Evolutionary conservation across 176 grass and related monocot genomes (phyloP).

Genomic region (Zizania latifolia): DNA sequence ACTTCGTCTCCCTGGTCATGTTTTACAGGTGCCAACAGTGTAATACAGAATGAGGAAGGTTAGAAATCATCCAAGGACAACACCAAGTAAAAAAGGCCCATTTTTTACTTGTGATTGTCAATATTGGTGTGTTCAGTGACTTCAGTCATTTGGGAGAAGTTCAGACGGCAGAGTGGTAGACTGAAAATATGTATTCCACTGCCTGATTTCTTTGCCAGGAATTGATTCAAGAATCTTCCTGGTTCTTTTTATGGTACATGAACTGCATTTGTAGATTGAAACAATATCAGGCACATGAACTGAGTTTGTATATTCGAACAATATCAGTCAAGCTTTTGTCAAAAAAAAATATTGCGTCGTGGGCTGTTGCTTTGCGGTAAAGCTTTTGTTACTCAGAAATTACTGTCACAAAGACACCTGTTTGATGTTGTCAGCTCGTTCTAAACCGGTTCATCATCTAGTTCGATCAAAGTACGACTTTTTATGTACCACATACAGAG

Average conservation of each 20-base stretch:
- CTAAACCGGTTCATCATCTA: no score
- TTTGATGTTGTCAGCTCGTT: no score
- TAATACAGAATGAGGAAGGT: not conserved
- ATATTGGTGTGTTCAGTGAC: not conserved
- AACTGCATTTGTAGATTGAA: slow-evolving; percentile 24
- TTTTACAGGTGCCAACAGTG: not conserved
- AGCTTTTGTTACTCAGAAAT: no score
- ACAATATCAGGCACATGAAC: slow-evolving; percentile 20
- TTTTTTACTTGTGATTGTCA: not conserved
- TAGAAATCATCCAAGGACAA: not conserved
- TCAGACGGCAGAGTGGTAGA: no score
- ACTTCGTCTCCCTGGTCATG: slow-evolving; percentile 41
- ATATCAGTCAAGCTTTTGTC: not conserved
- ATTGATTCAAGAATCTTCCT: slow-evolving; percentile 34
- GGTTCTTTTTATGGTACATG: slow-evolving; percentile 56
- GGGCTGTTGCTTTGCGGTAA: not conserved
- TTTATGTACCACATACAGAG: no score
- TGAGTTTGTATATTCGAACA: slow-evolving; percentile 9
- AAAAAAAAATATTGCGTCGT: not conserved
- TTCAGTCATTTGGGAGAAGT: not conserved
- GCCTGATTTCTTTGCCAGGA: slow-evolving; percentile 47
- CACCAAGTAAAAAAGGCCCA: not conserved
- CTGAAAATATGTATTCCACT: no score
- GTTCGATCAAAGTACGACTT: no score
- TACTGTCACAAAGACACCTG: no score